These are phyloP conservation scores for Rhynchosporium secalis DNA, from an alignment of 2,329 filamentous ascomycete genomes.

Conservation along the genomic window DNA sequence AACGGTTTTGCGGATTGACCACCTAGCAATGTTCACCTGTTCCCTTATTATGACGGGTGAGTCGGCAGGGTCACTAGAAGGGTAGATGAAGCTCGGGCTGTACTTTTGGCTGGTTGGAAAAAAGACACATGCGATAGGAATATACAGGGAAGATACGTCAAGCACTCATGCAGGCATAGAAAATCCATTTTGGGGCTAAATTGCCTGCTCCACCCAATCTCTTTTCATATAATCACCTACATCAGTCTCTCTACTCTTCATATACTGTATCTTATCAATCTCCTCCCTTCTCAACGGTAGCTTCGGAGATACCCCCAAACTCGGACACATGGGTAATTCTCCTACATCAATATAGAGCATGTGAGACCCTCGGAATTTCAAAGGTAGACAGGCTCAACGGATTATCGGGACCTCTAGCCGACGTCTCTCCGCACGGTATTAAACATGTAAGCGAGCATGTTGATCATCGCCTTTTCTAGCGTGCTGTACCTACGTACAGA, in stretches of 20 bases:
- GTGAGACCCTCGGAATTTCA: neutral
- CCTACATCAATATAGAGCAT: slow-evolving; percentile 3
- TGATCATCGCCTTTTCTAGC: neutral
- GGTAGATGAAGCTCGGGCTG: neutral
- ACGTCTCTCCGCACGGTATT: neutral
- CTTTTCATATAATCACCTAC: neutral
- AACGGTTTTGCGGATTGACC: neutral
- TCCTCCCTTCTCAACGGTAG: neutral
- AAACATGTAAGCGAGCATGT: neutral
- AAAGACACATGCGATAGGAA: slow-evolving; percentile 3
- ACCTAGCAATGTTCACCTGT: neutral
- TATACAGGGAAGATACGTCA: neutral
- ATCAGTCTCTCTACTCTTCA: neutral
- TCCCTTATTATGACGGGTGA: neutral
- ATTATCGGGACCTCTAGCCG: neutral
- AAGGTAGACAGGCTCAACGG: neutral
- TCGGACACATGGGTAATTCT: neutral
- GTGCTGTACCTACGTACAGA: neutral
- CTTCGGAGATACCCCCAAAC: neutral
- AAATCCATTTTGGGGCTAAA: neutral
- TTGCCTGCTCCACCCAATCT: slow-evolving; percentile 3
- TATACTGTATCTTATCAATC: neutral
- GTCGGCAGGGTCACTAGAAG: slow-evolving; percentile 3
- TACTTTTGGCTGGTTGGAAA: neutral
- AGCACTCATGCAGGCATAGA: slow-evolving; percentile 2